Conservation (phyloP, 2,329 filamentous ascomycete genomes). For the Pyrenochaeta sp. region DNA sequence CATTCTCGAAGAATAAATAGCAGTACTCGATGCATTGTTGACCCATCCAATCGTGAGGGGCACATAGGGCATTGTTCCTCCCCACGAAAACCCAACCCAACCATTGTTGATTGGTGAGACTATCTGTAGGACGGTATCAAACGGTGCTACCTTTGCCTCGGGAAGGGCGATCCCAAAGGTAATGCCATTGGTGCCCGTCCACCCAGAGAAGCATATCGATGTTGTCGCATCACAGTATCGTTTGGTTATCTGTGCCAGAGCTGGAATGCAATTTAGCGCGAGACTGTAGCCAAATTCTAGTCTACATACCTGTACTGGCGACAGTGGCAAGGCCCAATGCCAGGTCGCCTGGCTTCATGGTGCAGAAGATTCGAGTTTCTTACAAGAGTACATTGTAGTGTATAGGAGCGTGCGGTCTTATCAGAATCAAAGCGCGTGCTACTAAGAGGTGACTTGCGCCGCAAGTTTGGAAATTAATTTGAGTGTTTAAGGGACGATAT, state of each 20-base stretch:
- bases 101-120: constrained; percentile 55
- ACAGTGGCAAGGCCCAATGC: constrained; percentile 13
- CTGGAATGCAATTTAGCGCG: constrained; percentile 10
- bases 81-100: constrained; percentile 61
- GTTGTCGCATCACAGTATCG: constrained; percentile 36
- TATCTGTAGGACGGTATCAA: constrained; percentile 57
- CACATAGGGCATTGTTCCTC: constrained; percentile 60
- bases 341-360: constrained; percentile 22
- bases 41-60: constrained; percentile 58
- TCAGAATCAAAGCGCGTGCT: constrained; percentile 4
- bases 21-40: constrained; percentile 50
- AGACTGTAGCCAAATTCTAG: not conserved
- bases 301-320: constrained; percentile 19
- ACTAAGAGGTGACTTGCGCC: constrained; percentile 13
- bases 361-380: not conserved
- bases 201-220: constrained; percentile 55
- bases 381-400: constrained; percentile 4
- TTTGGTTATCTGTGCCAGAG: constrained; percentile 23
- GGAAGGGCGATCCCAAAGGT: constrained; percentile 50
- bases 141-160: constrained; percentile 37
- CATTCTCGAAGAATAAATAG: constrained; percentile 55
- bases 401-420: constrained; percentile 19
- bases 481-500: constrained; percentile 15
- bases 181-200: constrained; percentile 49
- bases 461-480: constrained; percentile 25